Evolutionary conservation across 2,329 filamentous ascomycete species (phyloP).

Genomic region (Drechmeria coniospora): DNA sequence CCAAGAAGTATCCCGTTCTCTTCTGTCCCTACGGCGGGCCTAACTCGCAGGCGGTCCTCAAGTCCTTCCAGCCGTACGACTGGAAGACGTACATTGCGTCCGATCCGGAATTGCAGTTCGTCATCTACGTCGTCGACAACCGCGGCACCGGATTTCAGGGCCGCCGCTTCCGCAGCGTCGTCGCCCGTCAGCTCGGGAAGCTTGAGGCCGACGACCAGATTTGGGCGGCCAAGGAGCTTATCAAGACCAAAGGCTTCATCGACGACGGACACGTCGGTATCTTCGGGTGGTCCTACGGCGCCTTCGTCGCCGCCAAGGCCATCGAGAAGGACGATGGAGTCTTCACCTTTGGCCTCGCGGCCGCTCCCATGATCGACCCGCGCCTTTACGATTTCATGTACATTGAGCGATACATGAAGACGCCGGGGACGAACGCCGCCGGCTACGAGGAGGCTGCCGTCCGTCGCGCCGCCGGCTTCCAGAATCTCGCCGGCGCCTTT

Average conservation of each 20-base stretch:
- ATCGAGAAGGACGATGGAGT: constrained; percentile 44
- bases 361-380: constrained; percentile 53
- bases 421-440: constrained; percentile 33
- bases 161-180: constrained; percentile 42
- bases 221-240: constrained; percentile 45
- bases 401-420: constrained; percentile 61
- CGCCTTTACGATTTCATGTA: constrained; percentile 58
- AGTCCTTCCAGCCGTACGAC: constrained; percentile 36
- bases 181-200: constrained; percentile 43
- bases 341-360: constrained; percentile 48
- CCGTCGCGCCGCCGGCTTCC: constrained; percentile 42
- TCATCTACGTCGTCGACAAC: constrained; percentile 53
- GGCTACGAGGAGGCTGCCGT: constrained; percentile 50
- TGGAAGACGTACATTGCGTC: constrained; percentile 51
- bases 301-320: constrained; percentile 51
- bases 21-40: constrained; percentile 57
- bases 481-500: constrained; percentile 43
- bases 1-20: constrained; percentile 49
- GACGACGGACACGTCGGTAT: constrained; percentile 46
- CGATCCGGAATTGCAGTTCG: constrained; percentile 51
- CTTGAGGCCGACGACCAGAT: constrained; percentile 53
- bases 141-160: constrained; percentile 52
- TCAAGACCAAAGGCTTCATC: constrained; percentile 33
- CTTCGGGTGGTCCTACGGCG: constrained; percentile 55
- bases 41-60: constrained; percentile 44